phyloP scores from a whole-genome alignment of 2,329 filamentous ascomycete genomes.

The Colletotrichum sojae region DNA sequence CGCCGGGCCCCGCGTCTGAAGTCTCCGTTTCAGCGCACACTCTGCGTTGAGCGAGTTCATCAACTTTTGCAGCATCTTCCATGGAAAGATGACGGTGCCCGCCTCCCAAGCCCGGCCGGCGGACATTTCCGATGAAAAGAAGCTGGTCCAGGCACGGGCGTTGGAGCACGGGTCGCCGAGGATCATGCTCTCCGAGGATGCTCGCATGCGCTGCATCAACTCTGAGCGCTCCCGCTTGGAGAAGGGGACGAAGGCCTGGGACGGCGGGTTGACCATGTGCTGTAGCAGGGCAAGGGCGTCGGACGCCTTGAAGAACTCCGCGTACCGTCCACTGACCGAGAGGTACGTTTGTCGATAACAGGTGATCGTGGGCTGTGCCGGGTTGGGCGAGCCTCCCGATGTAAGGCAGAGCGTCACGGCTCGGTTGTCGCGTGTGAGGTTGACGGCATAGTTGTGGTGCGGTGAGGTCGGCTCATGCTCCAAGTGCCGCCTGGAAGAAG shows the following conservation, averaged over 20 bases:
- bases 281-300: constrained; percentile 32
- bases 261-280: constrained; percentile 37
- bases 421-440: constrained; percentile 34
- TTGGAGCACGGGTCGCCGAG: constrained; percentile 34
- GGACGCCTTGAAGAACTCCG: constrained; percentile 39
- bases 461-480: constrained; percentile 15
- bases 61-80: constrained; percentile 32
- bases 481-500: neutral
- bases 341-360: constrained; percentile 35
- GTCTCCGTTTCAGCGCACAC: constrained; percentile 19
- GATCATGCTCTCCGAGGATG: constrained; percentile 28
- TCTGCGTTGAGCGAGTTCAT: constrained; percentile 36
- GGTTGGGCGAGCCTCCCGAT: constrained; percentile 2
- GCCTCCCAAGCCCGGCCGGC: constrained; percentile 33
- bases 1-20: constrained; percentile 10
- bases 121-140: constrained; percentile 31
- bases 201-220: constrained; percentile 32
- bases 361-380: constrained; percentile 25
- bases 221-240: constrained; percentile 28
- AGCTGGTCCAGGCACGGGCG: constrained; percentile 37
- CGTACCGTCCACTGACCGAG: constrained; percentile 20
- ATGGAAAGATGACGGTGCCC: constrained; percentile 33
- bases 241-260: constrained; percentile 25
- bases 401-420: constrained; percentile 33
- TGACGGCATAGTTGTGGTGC: constrained; percentile 31